Conservation (phyloP, 495 filamentous ascomycete genomes). For the Penicillium samsonianum region DNA sequence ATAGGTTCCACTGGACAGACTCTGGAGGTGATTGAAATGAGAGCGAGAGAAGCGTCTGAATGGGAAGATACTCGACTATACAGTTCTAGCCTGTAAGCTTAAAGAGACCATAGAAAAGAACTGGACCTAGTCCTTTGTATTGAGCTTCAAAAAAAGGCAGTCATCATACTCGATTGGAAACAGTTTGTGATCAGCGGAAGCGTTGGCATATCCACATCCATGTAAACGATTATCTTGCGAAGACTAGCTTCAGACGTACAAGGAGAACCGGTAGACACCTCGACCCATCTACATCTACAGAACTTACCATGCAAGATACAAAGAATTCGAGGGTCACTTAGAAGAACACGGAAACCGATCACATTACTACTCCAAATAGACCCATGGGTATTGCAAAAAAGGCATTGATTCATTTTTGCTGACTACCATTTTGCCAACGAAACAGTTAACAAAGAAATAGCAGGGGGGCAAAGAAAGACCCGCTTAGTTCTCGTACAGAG, state of each 20-base stretch:
- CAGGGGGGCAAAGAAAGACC: conserved; percentile 15
- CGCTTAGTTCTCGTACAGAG: conserved; percentile 57
- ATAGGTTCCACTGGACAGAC: not conserved
- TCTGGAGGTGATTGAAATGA: not conserved
- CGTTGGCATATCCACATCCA: not conserved
- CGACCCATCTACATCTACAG: conserved; percentile 4
- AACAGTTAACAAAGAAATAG: conserved; percentile 22
- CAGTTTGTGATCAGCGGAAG: not conserved
- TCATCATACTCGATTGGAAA: not conserved
- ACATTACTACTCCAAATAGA: conserved; percentile 37
- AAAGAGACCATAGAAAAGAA: not conserved
- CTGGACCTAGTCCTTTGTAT: not conserved
- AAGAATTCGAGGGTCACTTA: conserved; percentile 9
- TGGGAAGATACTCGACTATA: no score
- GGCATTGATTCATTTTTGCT: conserved; percentile 39
- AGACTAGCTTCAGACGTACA: not conserved
- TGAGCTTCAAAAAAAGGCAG: not conserved
- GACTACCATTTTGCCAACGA: conserved; percentile 34
- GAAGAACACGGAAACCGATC: conserved; percentile 32
- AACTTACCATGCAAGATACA: conserved; percentile 20
- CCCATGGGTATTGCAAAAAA: conserved; percentile 38
- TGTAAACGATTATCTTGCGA: not conserved
- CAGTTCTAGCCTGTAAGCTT: not conserved
- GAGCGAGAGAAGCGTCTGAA: not conserved
- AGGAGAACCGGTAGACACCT: not conserved